Evolutionary conservation across 2,329 filamentous ascomycete species (phyloP), one percentile per base, ranked within the genome.

Genomic region (Coniochaeta sp.): DNA sequence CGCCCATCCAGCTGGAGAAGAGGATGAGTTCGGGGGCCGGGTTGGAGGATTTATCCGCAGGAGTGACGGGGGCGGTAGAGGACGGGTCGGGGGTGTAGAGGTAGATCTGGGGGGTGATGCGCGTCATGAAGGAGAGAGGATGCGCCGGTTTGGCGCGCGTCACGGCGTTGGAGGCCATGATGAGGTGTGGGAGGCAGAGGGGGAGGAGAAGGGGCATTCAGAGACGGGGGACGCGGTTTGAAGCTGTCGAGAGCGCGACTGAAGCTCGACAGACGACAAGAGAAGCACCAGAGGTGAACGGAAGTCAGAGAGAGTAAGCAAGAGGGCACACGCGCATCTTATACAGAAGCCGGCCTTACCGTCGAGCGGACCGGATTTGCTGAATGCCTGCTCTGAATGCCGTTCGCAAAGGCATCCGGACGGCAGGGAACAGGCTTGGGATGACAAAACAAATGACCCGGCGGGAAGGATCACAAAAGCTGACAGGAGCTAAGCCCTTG

Each of bases 1-100:
- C 67, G 35, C 58, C 63, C 58, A 65, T 66, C 66, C 66, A 69
- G 8, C 64, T 59, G 26, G 60, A 58, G 50, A 69, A 49, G 50
- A 69, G 54, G 51, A 70, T 59, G 24, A 67, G 57, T 42, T 61
- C 61, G 7, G 66, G 63, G 2, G 28, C 47, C 7, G 50, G 40
- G 24, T 8, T 18, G 16, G 30, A 26, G 26, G 22, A 16, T 2
- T 14, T 32, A 6, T 20, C 2, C 2, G 48, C 9, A 7, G 16
- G 22, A 22, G 40, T 14, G 32, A 51, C 1, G 45, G 40, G 27
- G 20, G 16, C 8, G 16, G 35, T 40, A 22, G 18, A n/a, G 4
- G 35, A 24, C 4, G 47, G 27, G 16, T 26, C 20, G 16, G 28
- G 27, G 47, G 47, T 49, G 28, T 49, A 49, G 47, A 24, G 16